Base-by-base conservation (phyloP, 257 asterid genomes). In the Vinca minor region DNA sequence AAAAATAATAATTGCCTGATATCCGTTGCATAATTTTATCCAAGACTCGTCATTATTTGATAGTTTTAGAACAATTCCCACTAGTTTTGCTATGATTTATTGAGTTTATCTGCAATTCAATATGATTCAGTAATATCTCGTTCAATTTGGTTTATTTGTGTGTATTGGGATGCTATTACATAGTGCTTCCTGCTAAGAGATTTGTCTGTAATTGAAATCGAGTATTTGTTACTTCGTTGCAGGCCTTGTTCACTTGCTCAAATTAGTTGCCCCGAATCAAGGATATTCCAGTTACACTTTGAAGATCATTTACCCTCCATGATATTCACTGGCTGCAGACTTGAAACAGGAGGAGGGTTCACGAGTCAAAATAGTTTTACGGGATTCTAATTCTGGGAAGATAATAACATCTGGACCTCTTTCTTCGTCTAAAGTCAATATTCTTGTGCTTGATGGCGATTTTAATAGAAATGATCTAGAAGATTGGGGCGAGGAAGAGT, bases 371-470 rank as follows among this genome's bases (percentile, higher is more conserved):
- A 57, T 88, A 13, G 77, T 70, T 20, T 47, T 91, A 71, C 72
- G 62, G 59, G 85, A 91, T 67, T 64, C 86, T 38, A 58, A 31
- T 45, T 66, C 95, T 26, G 46, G 65, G 9, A 70, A 46, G 31
- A 55, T 71, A 28, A 45, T 91, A 62, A 72, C 87, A 35, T 74
- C 83, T 9, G 91, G 95, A 4, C 79, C 84, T 14, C 68, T 74
- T 8, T 86, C 98, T 48, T 79, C 89, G 0, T 46, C 75, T 35
- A 91, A 79, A 59, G 79, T 83, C 18, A 57, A 60, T 12, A 58
- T 88, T 31, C 76, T 76, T 29, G 96, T 85, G 17, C 88, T 91
- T n/a, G 84, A 85, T 67, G 98, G 94, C 55, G 98, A 91, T 67
- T 88, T 91, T 59, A 71, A 66, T 38, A 67, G 80, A 23, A 82